Evolutionary conservation across 257 asterid species (phyloP).

Genomic region (Nyctanthes arbortristis): DNA sequence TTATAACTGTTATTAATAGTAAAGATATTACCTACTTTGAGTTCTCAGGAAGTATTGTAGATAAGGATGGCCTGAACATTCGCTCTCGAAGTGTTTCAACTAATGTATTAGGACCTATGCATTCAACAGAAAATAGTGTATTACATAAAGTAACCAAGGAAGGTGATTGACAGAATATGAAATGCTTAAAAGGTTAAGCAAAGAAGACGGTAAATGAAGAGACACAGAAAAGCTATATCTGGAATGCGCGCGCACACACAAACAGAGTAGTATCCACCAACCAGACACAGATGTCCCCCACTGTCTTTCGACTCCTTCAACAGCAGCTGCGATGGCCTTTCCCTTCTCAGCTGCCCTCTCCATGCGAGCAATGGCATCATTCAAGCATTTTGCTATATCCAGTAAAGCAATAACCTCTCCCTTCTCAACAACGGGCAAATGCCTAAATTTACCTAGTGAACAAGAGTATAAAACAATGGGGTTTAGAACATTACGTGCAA

Average conservation of each 20-base stretch:
- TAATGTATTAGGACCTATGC: slow-evolving; percentile 76
- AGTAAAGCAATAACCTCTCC: slow-evolving; percentile 97
- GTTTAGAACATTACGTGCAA: slow-evolving; percentile 14
- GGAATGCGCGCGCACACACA: not conserved
- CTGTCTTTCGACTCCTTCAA: slow-evolving; percentile 97
- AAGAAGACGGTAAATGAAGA: slow-evolving; percentile 14
- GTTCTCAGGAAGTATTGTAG: slow-evolving; percentile 84
- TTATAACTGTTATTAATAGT: slow-evolving; percentile 29
- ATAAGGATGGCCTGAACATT: slow-evolving; percentile 85
- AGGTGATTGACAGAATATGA: slow-evolving; percentile 11
- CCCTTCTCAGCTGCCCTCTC: slow-evolving; percentile 99
- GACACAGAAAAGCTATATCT: not conserved
- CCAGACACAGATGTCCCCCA: slow-evolving; percentile 93
- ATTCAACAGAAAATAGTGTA: slow-evolving; percentile 1
- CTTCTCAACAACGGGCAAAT: slow-evolving; percentile 91
- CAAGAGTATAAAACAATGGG: slow-evolving; percentile 10
- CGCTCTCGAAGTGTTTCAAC: slow-evolving; percentile 83
- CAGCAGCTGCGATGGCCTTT: slow-evolving; percentile 97
- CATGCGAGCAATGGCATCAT: slow-evolving; percentile 97
- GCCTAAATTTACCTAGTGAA: slow-evolving; percentile 90
- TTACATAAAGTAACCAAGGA: slow-evolving; percentile 19
- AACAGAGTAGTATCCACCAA: slow-evolving; percentile 34
- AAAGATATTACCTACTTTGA: slow-evolving; percentile 95
- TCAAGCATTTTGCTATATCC: slow-evolving; percentile 92
- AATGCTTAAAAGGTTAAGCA: not conserved